phyloP scores from a whole-genome alignment of 169 alveolate species.

The Plasmodium reichenowi region DNA sequence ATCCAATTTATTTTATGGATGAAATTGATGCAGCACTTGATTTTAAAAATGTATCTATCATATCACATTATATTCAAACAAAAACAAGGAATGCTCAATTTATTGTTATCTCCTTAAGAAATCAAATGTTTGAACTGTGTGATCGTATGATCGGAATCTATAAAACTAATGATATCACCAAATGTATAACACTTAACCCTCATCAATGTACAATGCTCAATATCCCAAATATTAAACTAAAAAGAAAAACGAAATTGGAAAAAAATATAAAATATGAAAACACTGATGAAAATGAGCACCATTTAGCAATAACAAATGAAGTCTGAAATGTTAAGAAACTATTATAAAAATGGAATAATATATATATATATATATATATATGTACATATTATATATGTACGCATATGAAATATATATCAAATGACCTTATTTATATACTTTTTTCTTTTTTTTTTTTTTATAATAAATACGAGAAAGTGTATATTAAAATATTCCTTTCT shows the following conservation, averaged over 20 bases:
- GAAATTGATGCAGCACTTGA: constrained; percentile 99
- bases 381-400: too few species aligned
- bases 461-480: too few species aligned
- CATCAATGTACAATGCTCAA: not conserved
- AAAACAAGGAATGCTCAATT: constrained; percentile 97
- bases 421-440: too few species aligned
- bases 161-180: constrained; percentile 94
- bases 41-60: constrained; percentile 94
- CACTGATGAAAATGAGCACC: too few species aligned
- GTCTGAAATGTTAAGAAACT: too few species aligned
- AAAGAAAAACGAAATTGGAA: not conserved
- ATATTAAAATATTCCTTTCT: too few species aligned
- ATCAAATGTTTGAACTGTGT: constrained; percentile 97
- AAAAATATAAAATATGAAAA: not conserved
- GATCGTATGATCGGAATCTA: constrained; percentile 94
- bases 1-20: constrained; percentile 99
- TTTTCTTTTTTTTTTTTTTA: too few species aligned
- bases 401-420: too few species aligned
- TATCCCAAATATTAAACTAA: not conserved
- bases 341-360: not conserved
- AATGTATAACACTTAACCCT: constrained; percentile 78
- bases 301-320: too few species aligned
- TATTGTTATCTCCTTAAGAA: constrained; percentile 96
- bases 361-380: too few species aligned
- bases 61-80: constrained; percentile 92